Evolutionary conservation across 169 alveolate species (phyloP).

Genomic region (Eimeria necatrix): DNA sequence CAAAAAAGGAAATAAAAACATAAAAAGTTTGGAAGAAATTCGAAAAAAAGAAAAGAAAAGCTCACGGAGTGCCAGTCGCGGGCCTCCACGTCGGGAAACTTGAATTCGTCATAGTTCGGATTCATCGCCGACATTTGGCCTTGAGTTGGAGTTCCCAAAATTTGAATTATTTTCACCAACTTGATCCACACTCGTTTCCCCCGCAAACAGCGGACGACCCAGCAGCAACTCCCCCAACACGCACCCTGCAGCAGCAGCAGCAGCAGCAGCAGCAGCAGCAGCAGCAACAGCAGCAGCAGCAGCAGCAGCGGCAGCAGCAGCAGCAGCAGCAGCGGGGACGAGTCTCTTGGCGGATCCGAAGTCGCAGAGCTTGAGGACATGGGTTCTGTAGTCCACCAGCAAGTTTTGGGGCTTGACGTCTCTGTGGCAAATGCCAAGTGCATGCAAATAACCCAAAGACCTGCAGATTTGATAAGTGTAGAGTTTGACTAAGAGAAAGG

Average conservation of each 20-base stretch:
- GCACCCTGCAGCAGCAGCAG: constrained; percentile 91
- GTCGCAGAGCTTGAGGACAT: constrained; percentile 97
- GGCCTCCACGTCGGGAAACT: constrained; percentile 93
- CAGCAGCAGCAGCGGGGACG: constrained; percentile 88
- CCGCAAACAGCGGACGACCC: constrained; percentile 98
- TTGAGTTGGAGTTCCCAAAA: constrained; percentile 96
- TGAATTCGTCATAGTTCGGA: constrained; percentile 95
- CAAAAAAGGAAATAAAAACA: too few species aligned
- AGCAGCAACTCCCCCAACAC: constrained; percentile 97
- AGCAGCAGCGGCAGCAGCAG: too few species aligned
- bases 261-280: too few species aligned
- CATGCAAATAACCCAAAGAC: constrained; percentile 97
- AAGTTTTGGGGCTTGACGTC: constrained; percentile 99
- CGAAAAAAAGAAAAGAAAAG: too few species aligned
- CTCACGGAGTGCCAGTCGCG: constrained; percentile 88
- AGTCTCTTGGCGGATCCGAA: constrained; percentile 99
- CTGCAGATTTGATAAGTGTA: constrained; percentile 97
- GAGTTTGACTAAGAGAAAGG: constrained; percentile 94
- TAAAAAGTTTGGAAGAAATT: too few species aligned
- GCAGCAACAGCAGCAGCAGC: too few species aligned
- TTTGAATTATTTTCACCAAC: constrained; percentile 96
- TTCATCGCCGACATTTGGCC: constrained; percentile 96
- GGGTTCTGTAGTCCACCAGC: constrained; percentile 95
- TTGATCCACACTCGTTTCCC: constrained; percentile 98
- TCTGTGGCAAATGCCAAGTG: constrained; percentile 97